Conservation (phyloP, 1,284 basidiomycete genomes). For the Irpex sp. region DNA sequence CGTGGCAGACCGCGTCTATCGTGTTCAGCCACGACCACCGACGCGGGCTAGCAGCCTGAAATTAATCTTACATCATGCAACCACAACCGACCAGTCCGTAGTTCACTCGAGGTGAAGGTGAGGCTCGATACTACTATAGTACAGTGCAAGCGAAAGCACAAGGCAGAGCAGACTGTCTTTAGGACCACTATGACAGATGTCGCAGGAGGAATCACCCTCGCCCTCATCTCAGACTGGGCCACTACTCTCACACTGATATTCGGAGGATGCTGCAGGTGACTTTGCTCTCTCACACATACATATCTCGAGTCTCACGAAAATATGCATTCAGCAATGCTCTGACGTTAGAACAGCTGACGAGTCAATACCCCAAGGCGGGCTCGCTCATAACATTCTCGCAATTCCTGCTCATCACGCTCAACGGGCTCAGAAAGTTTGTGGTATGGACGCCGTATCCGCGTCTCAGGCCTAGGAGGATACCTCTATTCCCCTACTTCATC, state of each 20-base stretch:
- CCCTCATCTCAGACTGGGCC: conserved; percentile 36
- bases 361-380: conserved; percentile 61
- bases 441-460: conserved; percentile 33
- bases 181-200: conserved; percentile 9
- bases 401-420: conserved; percentile 72
- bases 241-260: conserved; percentile 46
- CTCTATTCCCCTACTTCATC: conserved; percentile 70
- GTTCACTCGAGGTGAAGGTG: conserved; percentile 2
- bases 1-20: conserved; percentile 11
- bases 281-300: conserved; percentile 6
- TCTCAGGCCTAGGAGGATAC: conserved; percentile 64
- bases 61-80: not conserved
- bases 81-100: conserved; percentile 13
- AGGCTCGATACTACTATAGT: not conserved
- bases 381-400: conserved; percentile 85
- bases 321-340: conserved; percentile 59
- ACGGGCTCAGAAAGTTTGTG: conserved; percentile 62
- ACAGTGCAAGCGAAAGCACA: not conserved
- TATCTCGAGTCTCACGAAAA: conserved; percentile 21
- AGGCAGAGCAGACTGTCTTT: not conserved
- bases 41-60: not conserved
- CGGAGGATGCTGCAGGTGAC: conserved; percentile 60
- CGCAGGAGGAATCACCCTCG: conserved; percentile 19
- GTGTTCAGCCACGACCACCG: no score
- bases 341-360: conserved; percentile 65